A percentile compares a stretch with the other conserved stretches of the same genome.
These are phyloP conservation scores for Cryphonectria radicalis DNA, from an alignment of 2,329 filamentous ascomycete genomes.

Conservation along the genomic window DNA sequence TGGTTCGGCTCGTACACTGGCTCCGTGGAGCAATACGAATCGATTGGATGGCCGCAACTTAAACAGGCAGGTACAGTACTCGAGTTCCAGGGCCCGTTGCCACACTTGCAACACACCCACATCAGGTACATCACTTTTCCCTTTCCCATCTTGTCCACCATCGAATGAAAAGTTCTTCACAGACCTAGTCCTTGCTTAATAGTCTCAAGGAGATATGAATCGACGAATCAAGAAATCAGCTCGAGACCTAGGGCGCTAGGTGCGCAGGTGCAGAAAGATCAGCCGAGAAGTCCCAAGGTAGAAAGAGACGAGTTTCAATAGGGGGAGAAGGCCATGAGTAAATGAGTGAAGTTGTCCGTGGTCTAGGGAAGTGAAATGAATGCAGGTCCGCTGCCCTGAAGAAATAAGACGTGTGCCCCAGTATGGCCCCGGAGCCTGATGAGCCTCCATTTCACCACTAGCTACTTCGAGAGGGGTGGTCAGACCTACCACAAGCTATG, in stretches of 20 bases:
- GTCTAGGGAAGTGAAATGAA: background rate
- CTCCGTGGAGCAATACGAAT: background rate
- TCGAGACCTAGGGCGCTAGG: background rate
- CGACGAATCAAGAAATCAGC: background rate
- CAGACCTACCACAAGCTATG: background rate
- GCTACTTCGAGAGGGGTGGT: background rate
- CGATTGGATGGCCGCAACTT: background rate
- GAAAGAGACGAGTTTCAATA: background rate
- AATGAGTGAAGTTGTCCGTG: background rate
- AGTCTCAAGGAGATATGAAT: background rate
- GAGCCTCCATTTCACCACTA: background rate
- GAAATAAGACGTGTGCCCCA: too few species aligned
- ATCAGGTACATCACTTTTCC: background rate
- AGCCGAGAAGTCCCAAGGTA: too few species aligned
- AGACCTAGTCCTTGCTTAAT: background rate
- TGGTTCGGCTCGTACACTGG: too few species aligned
- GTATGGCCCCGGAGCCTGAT: background rate
- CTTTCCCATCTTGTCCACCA: background rate
- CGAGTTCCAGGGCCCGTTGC: background rate
- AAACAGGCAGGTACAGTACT: background rate
- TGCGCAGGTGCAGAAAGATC: background rate
- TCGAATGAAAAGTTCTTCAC: background rate
- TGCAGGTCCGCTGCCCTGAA: too few species aligned
- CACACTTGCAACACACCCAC: background rate
- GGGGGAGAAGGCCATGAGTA: background rate